Base-by-base conservation (phyloP, 805 yeast species). In the Pichia phayaonensis region DNA sequence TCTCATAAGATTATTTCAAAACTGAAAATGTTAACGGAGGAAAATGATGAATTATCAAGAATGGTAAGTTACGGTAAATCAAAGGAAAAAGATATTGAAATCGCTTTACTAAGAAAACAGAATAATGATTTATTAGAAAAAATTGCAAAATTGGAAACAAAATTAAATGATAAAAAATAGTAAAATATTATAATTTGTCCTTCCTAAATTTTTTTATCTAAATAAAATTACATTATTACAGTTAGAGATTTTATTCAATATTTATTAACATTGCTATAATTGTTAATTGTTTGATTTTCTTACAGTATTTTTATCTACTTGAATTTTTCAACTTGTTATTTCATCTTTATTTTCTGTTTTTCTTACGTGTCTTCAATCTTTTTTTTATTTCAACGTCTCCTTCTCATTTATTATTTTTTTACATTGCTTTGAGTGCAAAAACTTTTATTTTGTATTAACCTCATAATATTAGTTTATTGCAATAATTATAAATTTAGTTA, bases 31-130 rank as follows among this genome's bases (percentile, higher is more conserved):
- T 67, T 88, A 52, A 79, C 79, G 20, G 76, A 74, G 44, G 95
- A 88, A 61, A 88, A 88, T 61, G 82, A 81, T 51, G 81, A 75
- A 54, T 72, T 88, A 67, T 74, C 83, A 54, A 79, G 79, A 58
- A 80, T 86, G 82, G 64, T 86, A 12, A 81, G 90, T 55, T 83
- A 75, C 64, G 88, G 95, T n/a, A 81, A 82, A 61, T 75, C 86
- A 42, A 84, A 83, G 60, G 88, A 86, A 59, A 70, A 80, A 54
- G 78, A 82, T 51, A 77, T 86, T 41, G 88, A 84, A 63, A 63
- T 85, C 41, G 87, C 85, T 20, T 62, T 86, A 45, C 65, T 84
- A 45, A 76, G 76, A 52, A 64, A 67, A 42, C 80, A 80, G 56
- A 75, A 76, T 57, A 66, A 64, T 39, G 79, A 77, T 49, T 64